Percentiles rank a stretch among this genome's conserved stretches.
Evolutionary conservation across 768 basidiomycete genomes (phyloP).

Genomic region (Auriscalpium orientale): DNA sequence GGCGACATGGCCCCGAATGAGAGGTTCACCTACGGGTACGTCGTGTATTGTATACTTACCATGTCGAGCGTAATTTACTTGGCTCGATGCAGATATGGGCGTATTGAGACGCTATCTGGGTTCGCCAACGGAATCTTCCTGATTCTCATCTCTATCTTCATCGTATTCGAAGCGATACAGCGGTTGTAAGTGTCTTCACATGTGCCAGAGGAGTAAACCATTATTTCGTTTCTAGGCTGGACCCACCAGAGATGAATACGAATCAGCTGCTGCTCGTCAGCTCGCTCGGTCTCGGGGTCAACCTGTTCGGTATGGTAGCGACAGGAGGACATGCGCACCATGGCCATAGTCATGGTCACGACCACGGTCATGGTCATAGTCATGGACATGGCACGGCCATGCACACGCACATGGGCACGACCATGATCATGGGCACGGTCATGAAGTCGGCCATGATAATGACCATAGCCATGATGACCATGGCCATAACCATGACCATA

Average conservation of each 20-base stretch:
- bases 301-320: slow-evolving; percentile 97
- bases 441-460: slow-evolving; percentile 11
- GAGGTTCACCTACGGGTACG: slow-evolving; percentile 90
- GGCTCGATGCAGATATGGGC: slow-evolving; percentile 58
- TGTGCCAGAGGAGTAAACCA: background rate
- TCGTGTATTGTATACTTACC: slow-evolving; percentile 1
- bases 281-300: slow-evolving; percentile 82
- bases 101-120: slow-evolving; percentile 95
- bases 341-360: slow-evolving; percentile 12
- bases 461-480: slow-evolving; percentile 24
- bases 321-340: slow-evolving; percentile 94
- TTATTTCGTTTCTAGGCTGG: slow-evolving; percentile 42
- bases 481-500: slow-evolving; percentile 12
- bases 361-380: slow-evolving; percentile 1
- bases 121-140: slow-evolving; percentile 97
- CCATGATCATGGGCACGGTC: slow-evolving; percentile 24
- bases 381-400: slow-evolving; percentile 4
- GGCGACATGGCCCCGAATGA: slow-evolving; percentile 98
- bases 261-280: slow-evolving; percentile 87
- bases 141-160: slow-evolving; percentile 92
- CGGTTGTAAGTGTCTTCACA: slow-evolving; percentile 51
- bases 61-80: slow-evolving; percentile 1
- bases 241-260: slow-evolving; percentile 98
- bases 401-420: slow-evolving; percentile 15
- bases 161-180: slow-evolving; percentile 96